These are phyloP conservation scores for Polyporus tsugae DNA, from an alignment of 1,284 basidiomycete species.

Conservation along the genomic window DNA sequence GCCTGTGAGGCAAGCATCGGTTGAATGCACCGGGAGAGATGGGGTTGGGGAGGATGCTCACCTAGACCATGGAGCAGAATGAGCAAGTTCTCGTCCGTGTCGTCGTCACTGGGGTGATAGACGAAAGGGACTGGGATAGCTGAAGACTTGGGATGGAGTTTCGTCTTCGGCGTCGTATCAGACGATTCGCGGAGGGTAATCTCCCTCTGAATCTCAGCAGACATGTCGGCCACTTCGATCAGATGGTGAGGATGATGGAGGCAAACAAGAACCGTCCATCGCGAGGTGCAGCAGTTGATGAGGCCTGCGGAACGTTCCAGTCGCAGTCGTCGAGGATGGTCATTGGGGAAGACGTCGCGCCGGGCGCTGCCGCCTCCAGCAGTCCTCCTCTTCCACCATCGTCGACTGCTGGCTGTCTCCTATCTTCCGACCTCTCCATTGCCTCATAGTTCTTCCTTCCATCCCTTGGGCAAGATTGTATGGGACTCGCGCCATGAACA, in stretches of 20 bases:
- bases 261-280: background rate
- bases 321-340: constrained; percentile 8
- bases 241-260: background rate
- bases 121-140: constrained; percentile 64
- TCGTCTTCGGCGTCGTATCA: constrained; percentile 48
- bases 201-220: constrained; percentile 25
- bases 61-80: constrained; percentile 90
- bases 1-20: constrained; percentile 54
- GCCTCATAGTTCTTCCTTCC: background rate
- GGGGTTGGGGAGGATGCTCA: constrained; percentile 43
- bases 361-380: constrained; percentile 3
- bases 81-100: constrained; percentile 87
- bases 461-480: background rate
- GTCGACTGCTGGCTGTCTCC: background rate
- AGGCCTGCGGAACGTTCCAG: constrained; percentile 14
- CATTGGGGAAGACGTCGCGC: constrained; percentile 6
- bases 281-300: background rate
- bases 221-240: constrained; percentile 14
- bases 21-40: background rate
- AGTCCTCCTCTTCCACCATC: constrained; percentile 29
- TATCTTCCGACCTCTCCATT: background rate
- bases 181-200: constrained; percentile 26
- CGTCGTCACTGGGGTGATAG: constrained; percentile 79
- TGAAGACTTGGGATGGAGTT: constrained; percentile 56
- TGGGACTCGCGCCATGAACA: constrained; percentile 40